Conservation (phyloP, 768 basidiomycete species). For the Sporobolomyces roseus region DNA sequence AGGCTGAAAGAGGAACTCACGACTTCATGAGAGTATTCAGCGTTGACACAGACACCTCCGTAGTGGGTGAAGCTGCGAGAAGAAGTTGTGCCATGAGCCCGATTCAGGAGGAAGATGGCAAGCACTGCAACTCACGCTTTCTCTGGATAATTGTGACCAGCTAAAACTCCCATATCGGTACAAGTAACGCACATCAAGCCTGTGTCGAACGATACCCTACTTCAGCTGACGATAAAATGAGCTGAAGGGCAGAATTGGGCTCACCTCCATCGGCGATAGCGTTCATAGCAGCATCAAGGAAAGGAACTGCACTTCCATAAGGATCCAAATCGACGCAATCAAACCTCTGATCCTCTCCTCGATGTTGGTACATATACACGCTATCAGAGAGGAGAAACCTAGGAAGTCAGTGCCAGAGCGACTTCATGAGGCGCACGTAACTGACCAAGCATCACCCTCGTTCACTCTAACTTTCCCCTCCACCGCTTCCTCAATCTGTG, state of each 20-base stretch:
- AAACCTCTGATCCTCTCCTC: slow-evolving; percentile 66
- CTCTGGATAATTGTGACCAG: slow-evolving; percentile 89
- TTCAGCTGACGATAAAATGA: background rate
- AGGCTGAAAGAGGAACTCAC: slow-evolving; percentile 49
- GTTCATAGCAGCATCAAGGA: slow-evolving; percentile 91
- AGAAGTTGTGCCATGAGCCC: background rate
- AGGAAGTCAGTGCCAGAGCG: background rate
- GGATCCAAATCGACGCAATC: slow-evolving; percentile 98
- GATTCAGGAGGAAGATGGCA: background rate
- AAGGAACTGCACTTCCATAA: slow-evolving; percentile 94
- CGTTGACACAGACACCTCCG: slow-evolving; percentile 80
- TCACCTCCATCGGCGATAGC: slow-evolving; percentile 79
- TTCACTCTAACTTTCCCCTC: slow-evolving; percentile 70
- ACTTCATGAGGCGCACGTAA: background rate
- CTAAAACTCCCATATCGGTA: slow-evolving; percentile 89
- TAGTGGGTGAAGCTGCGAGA: slow-evolving; percentile 79
- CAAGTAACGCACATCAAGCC: slow-evolving; percentile 92
- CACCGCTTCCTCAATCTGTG: slow-evolving; percentile 26
- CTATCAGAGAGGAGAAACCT: slow-evolving; percentile 53
- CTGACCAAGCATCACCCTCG: slow-evolving; percentile 90
- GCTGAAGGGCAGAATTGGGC: background rate
- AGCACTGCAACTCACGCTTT: slow-evolving; percentile 66
- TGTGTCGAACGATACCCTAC: slow-evolving; percentile 47
- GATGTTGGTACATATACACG: slow-evolving; percentile 83
- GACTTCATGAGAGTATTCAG: slow-evolving; percentile 93